phyloP scores from a whole-genome alignment of 176 grass and related monocot species.

The Bolboschoenus planiculmis region DNA sequence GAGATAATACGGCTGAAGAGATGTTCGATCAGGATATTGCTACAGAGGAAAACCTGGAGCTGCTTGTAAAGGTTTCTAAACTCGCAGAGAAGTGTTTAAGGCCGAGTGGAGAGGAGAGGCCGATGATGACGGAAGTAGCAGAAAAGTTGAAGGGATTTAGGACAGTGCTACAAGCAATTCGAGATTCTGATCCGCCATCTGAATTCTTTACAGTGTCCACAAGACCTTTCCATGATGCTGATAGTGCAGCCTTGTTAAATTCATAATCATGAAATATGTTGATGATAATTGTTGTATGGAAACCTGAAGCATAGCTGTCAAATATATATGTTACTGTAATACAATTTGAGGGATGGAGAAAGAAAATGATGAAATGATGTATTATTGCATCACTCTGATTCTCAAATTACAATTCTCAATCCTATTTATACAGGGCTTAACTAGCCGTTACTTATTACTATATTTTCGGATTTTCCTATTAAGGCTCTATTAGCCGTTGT shows the following conservation, averaged over 20 bases:
- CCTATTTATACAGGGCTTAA: too few species aligned
- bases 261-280: not conserved
- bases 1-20: slow-evolving; percentile 2
- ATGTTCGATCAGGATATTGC: slow-evolving; percentile 35
- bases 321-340: too few species aligned
- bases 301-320: too few species aligned
- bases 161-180: not conserved
- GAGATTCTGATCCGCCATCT: not conserved
- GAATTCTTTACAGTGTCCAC: not conserved
- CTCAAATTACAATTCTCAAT: too few species aligned
- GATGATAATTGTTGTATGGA: not conserved
- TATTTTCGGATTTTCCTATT: too few species aligned
- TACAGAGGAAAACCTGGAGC: not conserved
- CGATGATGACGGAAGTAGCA: slow-evolving; percentile 42
- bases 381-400: too few species aligned
- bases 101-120: slow-evolving; percentile 39
- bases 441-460: too few species aligned
- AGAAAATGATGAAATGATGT: too few species aligned
- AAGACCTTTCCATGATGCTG: not conserved
- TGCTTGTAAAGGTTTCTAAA: slow-evolving; percentile 23
- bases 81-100: slow-evolving; percentile 45
- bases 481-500: too few species aligned
- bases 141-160: slow-evolving; percentile 32
- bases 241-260: not conserved
- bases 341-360: too few species aligned